Percentiles rank a stretch among this genome's conserved stretches.
Conservation (phyloP, 768 basidiomycete species). For the Russula emetica region DNA sequence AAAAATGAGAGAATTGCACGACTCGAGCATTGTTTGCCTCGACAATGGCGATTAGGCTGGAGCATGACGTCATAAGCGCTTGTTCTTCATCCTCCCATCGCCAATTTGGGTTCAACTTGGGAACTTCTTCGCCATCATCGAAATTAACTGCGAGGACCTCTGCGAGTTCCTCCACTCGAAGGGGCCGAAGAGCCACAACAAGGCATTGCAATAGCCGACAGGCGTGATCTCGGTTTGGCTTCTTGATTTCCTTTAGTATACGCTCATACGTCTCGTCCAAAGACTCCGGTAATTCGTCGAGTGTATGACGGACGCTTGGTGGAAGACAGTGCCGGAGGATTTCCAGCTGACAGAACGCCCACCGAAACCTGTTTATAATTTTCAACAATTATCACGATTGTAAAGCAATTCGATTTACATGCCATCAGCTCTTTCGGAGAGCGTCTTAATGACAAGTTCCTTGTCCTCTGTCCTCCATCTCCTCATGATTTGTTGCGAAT, state of each 20-base stretch:
- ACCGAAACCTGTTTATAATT: neutral
- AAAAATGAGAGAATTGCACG: conserved; percentile 6
- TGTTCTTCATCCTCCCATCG: neutral
- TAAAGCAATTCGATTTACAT: neutral
- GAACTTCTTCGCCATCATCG: neutral
- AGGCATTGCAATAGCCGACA: neutral
- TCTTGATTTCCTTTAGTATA: neutral
- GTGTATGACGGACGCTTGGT: neutral
- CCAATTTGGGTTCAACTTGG: neutral
- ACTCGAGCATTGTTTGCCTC: neutral
- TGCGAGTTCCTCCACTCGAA: neutral
- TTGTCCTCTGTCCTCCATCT: neutral
- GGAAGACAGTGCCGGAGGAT: neutral
- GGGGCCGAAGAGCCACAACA: neutral
- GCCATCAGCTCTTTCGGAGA: neutral
- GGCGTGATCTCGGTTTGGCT: neutral
- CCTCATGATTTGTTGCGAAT: conserved; percentile 1
- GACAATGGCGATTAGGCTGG: neutral
- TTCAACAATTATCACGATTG: neutral
- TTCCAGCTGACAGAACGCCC: neutral
- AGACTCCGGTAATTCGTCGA: neutral
- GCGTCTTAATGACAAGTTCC: neutral
- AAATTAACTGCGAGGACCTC: neutral
- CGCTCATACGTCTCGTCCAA: neutral
- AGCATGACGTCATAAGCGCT: conserved; percentile 1